Evolutionary conservation across 2,329 filamentous ascomycete species (phyloP).

Genomic region (Penicillium sp.): DNA sequence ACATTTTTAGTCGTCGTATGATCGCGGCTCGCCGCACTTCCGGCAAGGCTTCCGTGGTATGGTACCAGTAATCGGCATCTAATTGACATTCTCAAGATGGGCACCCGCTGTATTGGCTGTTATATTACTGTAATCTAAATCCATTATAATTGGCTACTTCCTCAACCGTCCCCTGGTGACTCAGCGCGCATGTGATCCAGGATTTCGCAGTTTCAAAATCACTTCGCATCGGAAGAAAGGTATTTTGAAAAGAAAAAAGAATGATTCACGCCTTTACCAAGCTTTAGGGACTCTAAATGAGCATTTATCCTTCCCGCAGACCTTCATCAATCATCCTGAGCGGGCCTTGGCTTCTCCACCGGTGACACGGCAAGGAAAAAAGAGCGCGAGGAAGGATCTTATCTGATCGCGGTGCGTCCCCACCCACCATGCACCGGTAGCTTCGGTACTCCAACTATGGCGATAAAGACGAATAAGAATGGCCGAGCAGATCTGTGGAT

Average conservation of each 20-base stretch:
- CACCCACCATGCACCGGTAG: conserved; percentile 10
- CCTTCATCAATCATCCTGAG: background rate
- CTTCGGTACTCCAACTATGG: conserved; percentile 9
- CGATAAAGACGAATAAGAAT: conserved; percentile 8
- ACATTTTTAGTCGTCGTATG: conserved; percentile 28
- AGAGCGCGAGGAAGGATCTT: conserved; percentile 17
- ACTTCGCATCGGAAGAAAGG: too few species aligned
- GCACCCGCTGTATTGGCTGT: background rate
- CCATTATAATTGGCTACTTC: background rate
- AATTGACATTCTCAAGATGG: background rate
- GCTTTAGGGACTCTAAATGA: background rate
- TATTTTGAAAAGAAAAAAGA: too few species aligned
- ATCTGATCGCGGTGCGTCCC: conserved; percentile 22
- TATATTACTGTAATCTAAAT: background rate
- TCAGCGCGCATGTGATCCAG: conserved; percentile 14
- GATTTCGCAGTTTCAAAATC: background rate
- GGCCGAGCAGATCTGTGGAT: conserved; percentile 4
- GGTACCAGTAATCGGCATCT: background rate
- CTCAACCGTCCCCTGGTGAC: conserved; percentile 5
- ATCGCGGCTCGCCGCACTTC: conserved; percentile 30
- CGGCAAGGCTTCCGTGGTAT: conserved; percentile 11
- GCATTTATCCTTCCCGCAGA: background rate
- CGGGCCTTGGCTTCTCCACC: conserved; percentile 3
- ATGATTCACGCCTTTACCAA: background rate
- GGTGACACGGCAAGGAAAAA: conserved; percentile 1